Base-by-base conservation (phyloP, 345 rosid species). In the Citrus australasica region DNA sequence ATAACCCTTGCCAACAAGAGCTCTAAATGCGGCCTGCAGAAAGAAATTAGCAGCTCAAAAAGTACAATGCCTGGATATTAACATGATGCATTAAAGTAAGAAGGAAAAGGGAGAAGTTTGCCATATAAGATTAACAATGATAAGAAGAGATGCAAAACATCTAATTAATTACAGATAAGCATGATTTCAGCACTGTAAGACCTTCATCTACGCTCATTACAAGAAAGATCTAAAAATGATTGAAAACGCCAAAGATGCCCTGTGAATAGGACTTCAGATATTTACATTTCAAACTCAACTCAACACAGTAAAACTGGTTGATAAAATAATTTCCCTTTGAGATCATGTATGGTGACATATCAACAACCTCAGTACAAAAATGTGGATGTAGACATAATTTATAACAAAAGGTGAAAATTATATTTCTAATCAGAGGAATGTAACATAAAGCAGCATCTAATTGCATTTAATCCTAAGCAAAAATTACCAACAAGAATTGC, bases 1-100 rank as follows among this genome's bases (percentile, higher is more conserved):
- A 83, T 95, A 95, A 63, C 98, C 98, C 87, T 84, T 93, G 77
- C 98, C 99, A 84, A 90, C 96, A 76, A 95, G 94, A 79, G 92
- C 88, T 87, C 96, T 91, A 79, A 95, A 95, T 65, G 98, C 86
- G 81, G 85, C 89, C 99, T 93, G 88, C 78, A 84, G 76, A 73
- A 67, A 35, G 28, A 64, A 74, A 42, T 32, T 68, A 73, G n/a
- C 33, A 25, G 66, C 69, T 59, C 6, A 67, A 68, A 22, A 66
- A 71, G 42, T 28, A 71, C 69, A 27, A 84, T 58, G 55, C 33
- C 30, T 38, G 51, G 40, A 24, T 24, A 66, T 51, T 37, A 51
- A 64, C 37, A 61, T 35, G 66, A 25, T 42, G 22, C 38, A 56
- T 7, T 14, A 46, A 73, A 69, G 69, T 69, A 55, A 56, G 32